Evolutionary conservation across 192 early-diverging fungal genomes (phyloP), one percentile per base, ranked within the genome.

Genomic region (Radiomyces spectabilis): DNA sequence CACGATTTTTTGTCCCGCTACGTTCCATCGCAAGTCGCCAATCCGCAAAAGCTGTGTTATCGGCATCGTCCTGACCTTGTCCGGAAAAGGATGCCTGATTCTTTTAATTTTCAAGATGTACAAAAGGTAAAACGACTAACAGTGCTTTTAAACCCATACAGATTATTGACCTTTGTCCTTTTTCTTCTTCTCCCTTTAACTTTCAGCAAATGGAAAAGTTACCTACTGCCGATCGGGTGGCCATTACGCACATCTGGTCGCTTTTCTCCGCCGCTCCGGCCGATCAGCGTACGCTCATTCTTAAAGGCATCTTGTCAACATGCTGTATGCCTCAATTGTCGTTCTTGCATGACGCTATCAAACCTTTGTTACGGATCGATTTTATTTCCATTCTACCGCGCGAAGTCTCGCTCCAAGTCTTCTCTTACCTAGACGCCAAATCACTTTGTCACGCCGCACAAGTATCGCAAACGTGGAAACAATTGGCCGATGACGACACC

Each of bases 361-460:
- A 82, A 21, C 79, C 79, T 29, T 73, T 90, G 34, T 71, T 92
- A 15, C 81, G 88, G 16, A 84, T 95, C 16, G 94, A 95, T 63
- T 91, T 91, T 66, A 59, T 97, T 41, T 75, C 80, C 5, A 75
- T 77, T 22, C 68, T 84, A 25, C 90, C 93, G 0, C 66, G 75
- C 2, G 93, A 98, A 66, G 66, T 98, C 27, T 78, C 89, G 30
- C 75, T 95, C 35, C 75, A 87, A 31, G 85, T 97, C 35, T 72
- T 97, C 35, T 85, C 89, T 19, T 96, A 92, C 61, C 75, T 99
- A 19, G 96, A 99, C 62, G 94, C 92, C 10, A 84, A 74, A 8
- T 85, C 91, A 0, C 80, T 99, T 21, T 97, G 94, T 57, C 86
- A 84, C 53, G 91, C 89, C 21, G 88, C 93, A 9, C 92, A 96